These are phyloP conservation scores for Alternaria postmessia DNA, from an alignment of 2,329 filamentous ascomycete genomes.

Conservation along the genomic window DNA sequence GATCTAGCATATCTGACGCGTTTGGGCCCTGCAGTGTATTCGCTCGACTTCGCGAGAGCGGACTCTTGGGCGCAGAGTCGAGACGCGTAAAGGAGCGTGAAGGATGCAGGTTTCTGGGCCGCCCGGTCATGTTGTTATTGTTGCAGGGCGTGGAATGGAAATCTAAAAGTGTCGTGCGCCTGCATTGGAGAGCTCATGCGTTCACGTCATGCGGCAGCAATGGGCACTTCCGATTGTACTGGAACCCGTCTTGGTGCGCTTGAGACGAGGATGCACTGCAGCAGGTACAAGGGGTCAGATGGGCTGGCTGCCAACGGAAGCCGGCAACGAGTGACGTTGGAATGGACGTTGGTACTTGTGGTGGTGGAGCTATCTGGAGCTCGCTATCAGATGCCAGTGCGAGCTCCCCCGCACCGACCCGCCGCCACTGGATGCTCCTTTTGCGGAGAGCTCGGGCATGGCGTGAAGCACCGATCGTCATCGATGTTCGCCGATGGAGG, in stretches of 20 bases:
- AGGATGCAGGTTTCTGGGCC: slow-evolving; percentile 50
- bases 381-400: slow-evolving; percentile 11
- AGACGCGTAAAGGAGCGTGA: slow-evolving; percentile 61
- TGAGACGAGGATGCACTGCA: neutral
- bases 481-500: slow-evolving; percentile 12
- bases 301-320: neutral
- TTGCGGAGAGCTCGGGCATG: slow-evolving; percentile 5
- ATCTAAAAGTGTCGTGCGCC: slow-evolving; percentile 32
- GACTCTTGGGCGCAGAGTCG: slow-evolving; percentile 47
- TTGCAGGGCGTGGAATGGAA: slow-evolving; percentile 15
- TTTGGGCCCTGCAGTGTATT: slow-evolving; percentile 56
- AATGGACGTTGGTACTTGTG: neutral
- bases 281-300: neutral
- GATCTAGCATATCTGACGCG: slow-evolving; percentile 55
- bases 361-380: neutral
- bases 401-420: slow-evolving; percentile 14
- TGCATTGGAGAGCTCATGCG: slow-evolving; percentile 38
- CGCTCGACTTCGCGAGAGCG: slow-evolving; percentile 54
- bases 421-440: neutral
- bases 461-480: slow-evolving; percentile 19
- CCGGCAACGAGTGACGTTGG: slow-evolving; percentile 4
- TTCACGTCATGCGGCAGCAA: slow-evolving; percentile 41
- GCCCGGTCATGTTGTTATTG: slow-evolving; percentile 36
- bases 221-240: slow-evolving; percentile 7
- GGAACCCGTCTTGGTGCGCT: neutral